Evolutionary conservation across 169 alveolate genomes (phyloP).

Genomic region (Plasmodium gallinaceum): DNA sequence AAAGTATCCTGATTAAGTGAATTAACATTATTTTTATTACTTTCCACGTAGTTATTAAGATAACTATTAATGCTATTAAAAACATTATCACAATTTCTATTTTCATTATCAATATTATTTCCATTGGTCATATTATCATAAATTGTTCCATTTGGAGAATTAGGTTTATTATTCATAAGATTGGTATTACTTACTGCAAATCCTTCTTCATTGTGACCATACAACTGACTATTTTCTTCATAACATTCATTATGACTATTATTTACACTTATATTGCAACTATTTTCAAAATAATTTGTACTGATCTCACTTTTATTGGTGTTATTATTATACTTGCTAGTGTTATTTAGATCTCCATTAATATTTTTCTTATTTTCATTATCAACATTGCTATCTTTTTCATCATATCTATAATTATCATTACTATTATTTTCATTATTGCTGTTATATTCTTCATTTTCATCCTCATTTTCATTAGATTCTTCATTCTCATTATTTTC

Average conservation of each 20-base stretch:
- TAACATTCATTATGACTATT: slow-evolving; percentile 38
- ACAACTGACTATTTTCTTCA: slow-evolving; percentile 30
- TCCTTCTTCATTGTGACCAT: slow-evolving; percentile 43
- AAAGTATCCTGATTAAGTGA: slow-evolving; percentile 34
- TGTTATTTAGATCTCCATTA: slow-evolving; percentile 23
- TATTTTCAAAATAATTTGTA: slow-evolving; percentile 67
- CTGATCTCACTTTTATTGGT: slow-evolving; percentile 55
- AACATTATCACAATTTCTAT: slow-evolving; percentile 32
- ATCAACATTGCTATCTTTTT: slow-evolving; percentile 14
- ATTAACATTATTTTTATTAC: slow-evolving; percentile 31
- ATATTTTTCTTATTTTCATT: slow-evolving; percentile 17
- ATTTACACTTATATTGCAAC: slow-evolving; percentile 43
- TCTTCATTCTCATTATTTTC: slow-evolving; percentile 54
- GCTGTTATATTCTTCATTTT: slow-evolving; percentile 42
- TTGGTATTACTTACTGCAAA: slow-evolving; percentile 25
- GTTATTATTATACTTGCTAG: slow-evolving; percentile 22
- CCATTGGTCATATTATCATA: slow-evolving; percentile 20
- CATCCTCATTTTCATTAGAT: slow-evolving; percentile 37
- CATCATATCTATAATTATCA: slow-evolving; percentile 51
- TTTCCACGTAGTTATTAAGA: slow-evolving; percentile 23
- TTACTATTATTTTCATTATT: slow-evolving; percentile 38
- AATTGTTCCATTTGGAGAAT: slow-evolving; percentile 12
- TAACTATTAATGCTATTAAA: slow-evolving; percentile 38
- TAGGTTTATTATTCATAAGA: slow-evolving; percentile 24
- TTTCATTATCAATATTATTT: slow-evolving; percentile 25